Evolutionary conservation across 1,284 basidiomycete genomes (phyloP).

Genomic region (Xanthoconium separans): DNA sequence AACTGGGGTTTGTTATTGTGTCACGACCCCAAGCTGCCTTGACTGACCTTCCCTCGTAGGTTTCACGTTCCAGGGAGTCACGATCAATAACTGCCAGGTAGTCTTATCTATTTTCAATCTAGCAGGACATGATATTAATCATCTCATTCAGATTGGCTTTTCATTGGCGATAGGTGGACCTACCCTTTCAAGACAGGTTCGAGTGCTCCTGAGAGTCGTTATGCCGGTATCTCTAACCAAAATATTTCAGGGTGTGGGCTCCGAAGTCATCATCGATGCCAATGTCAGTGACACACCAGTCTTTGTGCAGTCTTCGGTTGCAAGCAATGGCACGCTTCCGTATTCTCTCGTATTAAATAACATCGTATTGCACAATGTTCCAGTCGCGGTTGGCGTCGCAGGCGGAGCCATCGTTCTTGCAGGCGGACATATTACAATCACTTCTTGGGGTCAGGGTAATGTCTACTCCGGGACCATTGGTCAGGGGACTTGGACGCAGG

Average conservation of each 20-base stretch:
- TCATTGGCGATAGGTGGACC: conserved; percentile 41
- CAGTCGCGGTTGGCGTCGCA: conserved; percentile 44
- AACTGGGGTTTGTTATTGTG: conserved; percentile 40
- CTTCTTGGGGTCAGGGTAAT: conserved; percentile 51
- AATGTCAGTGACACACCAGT: conserved; percentile 37
- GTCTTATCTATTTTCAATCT: neutral
- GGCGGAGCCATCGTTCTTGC: conserved; percentile 26
- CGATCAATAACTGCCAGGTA: conserved; percentile 51
- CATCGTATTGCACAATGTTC: conserved; percentile 40
- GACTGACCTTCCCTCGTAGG: conserved; percentile 28
- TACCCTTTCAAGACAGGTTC: conserved; percentile 30
- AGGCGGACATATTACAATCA: conserved; percentile 44
- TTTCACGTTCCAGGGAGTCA: conserved; percentile 48
- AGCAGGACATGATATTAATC: neutral
- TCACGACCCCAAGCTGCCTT: neutral
- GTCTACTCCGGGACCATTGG: conserved; percentile 41
- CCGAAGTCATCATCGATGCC: conserved; percentile 48
- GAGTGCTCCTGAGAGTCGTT: neutral
- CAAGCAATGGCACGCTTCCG: conserved; percentile 31
- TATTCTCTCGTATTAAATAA: conserved; percentile 46
- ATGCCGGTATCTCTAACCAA: neutral
- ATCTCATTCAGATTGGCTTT: conserved; percentile 38
- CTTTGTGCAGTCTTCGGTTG: conserved; percentile 29
- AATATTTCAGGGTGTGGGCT: conserved; percentile 40
- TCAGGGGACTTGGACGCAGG: conserved; percentile 28